Evolutionary conservation across 768 basidiomycete species (phyloP), one percentile per base, ranked within the genome.

Genomic region (Candolleomyces eurysporus): DNA sequence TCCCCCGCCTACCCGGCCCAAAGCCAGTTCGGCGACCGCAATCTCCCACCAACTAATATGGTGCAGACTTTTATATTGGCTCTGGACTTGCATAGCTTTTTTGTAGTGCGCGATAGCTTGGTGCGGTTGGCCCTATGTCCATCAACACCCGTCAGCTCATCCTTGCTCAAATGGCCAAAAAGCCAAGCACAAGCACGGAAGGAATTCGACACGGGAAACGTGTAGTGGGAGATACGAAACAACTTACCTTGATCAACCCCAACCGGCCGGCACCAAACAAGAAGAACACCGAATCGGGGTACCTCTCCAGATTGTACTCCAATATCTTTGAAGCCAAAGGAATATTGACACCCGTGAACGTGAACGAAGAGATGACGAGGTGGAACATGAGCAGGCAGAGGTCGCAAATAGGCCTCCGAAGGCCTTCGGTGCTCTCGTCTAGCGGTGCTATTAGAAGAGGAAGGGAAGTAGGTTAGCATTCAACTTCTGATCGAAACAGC

Each of bases 331-430:
- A 78, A 0, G 95, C 95, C 68, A 92, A 77, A 0, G 68, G 60
- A 39, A 96, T 81, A 70, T 96, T 91, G 19, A 97, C 81, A 13
- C 90, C 87, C 19, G 90, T 85, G 66, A 87, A 88, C 0, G 90
- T 92, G 69, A 89, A 87, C 56, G 79, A 77, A 3, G 88, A 91
- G 22, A 97, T 79, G 48, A 98, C 88, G 40, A 98, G 84, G 69
- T 98, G 95, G 78, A 98, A 97, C 19, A 93, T 86, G 61, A 99
- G 80, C 11, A 98, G 79, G 0, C 83, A 76, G 87, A 98, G 89
- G 66, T 99, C 97, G 64, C 89, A 90, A 7, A 96, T 84, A 0
- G 87, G 76, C 22, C 95, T 75, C 45, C 95, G 78, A n/a, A 95
- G 78, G 22, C 95, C 95, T 72, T 96, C 94, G 9, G 88, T 78